phyloP scores from a whole-genome alignment of 352 stramenopile genomes.

The Pythium grandisporangium region DNA sequence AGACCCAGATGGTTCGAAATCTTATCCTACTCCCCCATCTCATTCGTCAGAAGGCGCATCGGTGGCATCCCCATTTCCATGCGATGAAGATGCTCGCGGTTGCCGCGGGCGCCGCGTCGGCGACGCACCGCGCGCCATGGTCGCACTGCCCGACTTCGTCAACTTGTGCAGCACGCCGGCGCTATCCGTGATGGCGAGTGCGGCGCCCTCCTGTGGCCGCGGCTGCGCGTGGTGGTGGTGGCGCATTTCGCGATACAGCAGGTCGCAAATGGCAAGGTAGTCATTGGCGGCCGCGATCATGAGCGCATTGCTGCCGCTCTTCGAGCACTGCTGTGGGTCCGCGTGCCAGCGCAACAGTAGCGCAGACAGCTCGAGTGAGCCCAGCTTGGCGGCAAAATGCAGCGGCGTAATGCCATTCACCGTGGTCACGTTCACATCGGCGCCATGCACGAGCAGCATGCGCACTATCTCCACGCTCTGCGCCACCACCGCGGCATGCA shows the following conservation, averaged over 20 bases:
- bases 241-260: conserved; percentile 37
- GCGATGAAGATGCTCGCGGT: not conserved
- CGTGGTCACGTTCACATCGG: conserved; percentile 63
- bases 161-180: too few species aligned
- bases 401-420: conserved; percentile 65
- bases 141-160: too few species aligned
- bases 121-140: too few species aligned
- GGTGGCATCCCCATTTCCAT: too few species aligned
- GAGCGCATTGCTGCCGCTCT: conserved; percentile 67
- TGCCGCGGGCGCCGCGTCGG: not conserved
- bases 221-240: too few species aligned
- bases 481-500: conserved; percentile 59
- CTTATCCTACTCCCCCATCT: too few species aligned
- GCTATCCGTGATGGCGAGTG: not conserved
- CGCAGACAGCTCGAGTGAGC: conserved; percentile 44
- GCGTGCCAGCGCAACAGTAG: conserved; percentile 57
- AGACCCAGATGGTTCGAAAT: too few species aligned
- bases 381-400: conserved; percentile 66
- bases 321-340: conserved; percentile 56
- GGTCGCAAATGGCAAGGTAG: conserved; percentile 48
- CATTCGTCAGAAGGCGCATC: too few species aligned
- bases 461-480: conserved; percentile 58
- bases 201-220: too few species aligned
- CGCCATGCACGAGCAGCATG: conserved; percentile 46
- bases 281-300: conserved; percentile 67